Evolutionary conservation across 1,139 yeast species (phyloP).

Genomic region (Groenewaldozyma sp.): DNA sequence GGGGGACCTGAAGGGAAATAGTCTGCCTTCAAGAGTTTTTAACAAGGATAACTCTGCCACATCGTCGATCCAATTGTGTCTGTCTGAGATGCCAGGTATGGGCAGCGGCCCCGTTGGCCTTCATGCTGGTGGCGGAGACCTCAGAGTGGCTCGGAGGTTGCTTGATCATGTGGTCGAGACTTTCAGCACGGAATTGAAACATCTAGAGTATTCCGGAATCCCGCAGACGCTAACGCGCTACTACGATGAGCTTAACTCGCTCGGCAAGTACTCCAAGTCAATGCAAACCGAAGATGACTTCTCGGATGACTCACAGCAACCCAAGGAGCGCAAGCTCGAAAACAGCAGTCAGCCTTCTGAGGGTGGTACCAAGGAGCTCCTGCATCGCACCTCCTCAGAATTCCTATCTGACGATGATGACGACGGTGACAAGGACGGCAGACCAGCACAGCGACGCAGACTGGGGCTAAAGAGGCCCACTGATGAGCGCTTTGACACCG

Average conservation of each 20-base stretch:
- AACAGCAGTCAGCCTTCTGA: background rate
- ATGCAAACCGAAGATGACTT: conserved; percentile 5
- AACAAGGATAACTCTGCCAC: background rate
- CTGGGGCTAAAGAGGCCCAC: conserved; percentile 6
- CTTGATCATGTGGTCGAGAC: conserved; percentile 42
- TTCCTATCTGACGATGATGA: conserved; percentile 5
- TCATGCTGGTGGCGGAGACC: background rate
- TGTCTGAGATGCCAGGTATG: background rate
- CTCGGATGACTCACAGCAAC: conserved; percentile 1
- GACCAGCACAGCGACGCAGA: conserved; percentile 2
- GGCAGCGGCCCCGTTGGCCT: background rate
- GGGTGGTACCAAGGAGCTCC: background rate
- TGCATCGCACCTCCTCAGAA: background rate
- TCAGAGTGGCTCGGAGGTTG: conserved; percentile 19
- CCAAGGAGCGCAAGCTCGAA: background rate
- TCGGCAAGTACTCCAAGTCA: conserved; percentile 4
- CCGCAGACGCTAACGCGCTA: background rate
- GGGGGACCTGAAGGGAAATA: conserved; percentile 31
- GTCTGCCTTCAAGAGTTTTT: conserved; percentile 27
- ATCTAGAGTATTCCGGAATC: conserved; percentile 25
- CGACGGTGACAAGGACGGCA: conserved; percentile 2
- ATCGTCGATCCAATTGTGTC: background rate
- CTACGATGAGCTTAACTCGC: conserved; percentile 5
- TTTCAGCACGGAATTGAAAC: conserved; percentile 34
- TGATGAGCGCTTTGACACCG: background rate